These are phyloP conservation scores for Smallanthus sonchifolius DNA, from an alignment of 129 eudicot genomes.

Conservation along the genomic window DNA sequence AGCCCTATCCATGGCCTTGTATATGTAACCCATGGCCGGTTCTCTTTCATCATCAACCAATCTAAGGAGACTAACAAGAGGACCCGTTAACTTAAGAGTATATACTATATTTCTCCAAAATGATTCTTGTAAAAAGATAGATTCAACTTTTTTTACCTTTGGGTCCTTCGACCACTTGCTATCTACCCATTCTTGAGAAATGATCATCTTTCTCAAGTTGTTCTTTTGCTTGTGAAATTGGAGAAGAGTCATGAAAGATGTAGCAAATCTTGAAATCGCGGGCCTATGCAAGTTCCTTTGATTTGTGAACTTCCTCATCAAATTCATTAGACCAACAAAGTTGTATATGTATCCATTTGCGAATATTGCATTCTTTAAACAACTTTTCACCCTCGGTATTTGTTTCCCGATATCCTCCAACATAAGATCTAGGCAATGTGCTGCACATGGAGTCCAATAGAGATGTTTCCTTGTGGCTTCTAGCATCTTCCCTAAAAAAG, in stretches of 20 bases:
- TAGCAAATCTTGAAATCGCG: neutral
- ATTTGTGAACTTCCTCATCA: constrained; percentile 4
- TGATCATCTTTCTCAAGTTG: constrained; percentile 1
- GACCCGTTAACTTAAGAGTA: neutral
- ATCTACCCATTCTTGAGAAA: constrained; percentile 4
- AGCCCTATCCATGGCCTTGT: constrained; percentile 3
- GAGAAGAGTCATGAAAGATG: neutral
- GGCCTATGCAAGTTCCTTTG: neutral
- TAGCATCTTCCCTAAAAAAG: constrained; percentile 1
- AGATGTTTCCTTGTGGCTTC: neutral
- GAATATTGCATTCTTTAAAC: constrained; percentile 2
- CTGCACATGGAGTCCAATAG: constrained; percentile 5
- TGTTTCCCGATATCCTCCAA: constrained; percentile 12
- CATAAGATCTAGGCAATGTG: constrained; percentile 17
- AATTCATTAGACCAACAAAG: constrained; percentile 2
- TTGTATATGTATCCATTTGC: constrained; percentile 4
- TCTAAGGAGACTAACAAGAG: constrained; percentile 7
- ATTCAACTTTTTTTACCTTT: neutral
- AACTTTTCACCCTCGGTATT: constrained; percentile 4
- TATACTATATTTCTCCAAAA: neutral
- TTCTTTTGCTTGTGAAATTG: constrained; percentile 5
- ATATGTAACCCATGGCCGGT: constrained; percentile 1
- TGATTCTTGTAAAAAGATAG: neutral
- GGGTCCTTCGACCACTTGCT: neutral
- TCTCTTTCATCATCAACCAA: neutral